A percentile compares a stretch with the other conserved stretches of the same genome.
These are phyloP conservation scores for Aspergillus brasiliensis DNA, from an alignment of 2,329 filamentous ascomycete species.

Conservation along the genomic window DNA sequence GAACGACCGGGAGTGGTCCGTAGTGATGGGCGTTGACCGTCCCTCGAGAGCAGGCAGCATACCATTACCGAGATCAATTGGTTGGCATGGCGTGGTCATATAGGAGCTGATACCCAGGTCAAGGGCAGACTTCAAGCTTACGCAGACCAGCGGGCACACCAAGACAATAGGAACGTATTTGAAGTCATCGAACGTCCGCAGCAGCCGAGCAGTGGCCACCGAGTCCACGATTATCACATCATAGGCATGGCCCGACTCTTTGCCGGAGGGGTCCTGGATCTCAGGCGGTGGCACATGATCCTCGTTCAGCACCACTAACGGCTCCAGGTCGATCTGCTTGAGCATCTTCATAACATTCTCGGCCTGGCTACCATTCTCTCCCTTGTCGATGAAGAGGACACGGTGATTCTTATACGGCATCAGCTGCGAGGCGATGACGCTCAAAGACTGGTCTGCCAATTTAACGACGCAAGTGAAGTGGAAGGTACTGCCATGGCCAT, in stretches of 20 bases:
- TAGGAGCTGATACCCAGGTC: slow-evolving; percentile 98
- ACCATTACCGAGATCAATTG: slow-evolving; percentile 92
- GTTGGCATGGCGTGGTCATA: slow-evolving; percentile 94
- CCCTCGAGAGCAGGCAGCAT: slow-evolving; percentile 96
- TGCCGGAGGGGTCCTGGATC: slow-evolving; percentile 52
- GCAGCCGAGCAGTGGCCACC: slow-evolving; percentile 80
- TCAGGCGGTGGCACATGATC: slow-evolving; percentile 63
- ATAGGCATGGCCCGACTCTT: slow-evolving; percentile 64
- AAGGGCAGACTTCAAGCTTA: slow-evolving; percentile 88
- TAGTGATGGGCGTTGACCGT: slow-evolving; percentile 83
- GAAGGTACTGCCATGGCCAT: slow-evolving; percentile 89
- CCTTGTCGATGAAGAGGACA: slow-evolving; percentile 92
- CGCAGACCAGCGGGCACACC: slow-evolving; percentile 82
- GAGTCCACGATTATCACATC: slow-evolving; percentile 97
- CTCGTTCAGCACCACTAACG: slow-evolving; percentile 80
- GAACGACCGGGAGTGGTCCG: slow-evolving; percentile 92
- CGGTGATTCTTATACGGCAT: slow-evolving; percentile 90
- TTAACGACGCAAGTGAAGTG: slow-evolving; percentile 94
- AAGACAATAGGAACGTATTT: slow-evolving; percentile 97
- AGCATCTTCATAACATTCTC: slow-evolving; percentile 78
- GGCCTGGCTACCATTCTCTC: slow-evolving; percentile 67
- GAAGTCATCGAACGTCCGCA: slow-evolving; percentile 89
- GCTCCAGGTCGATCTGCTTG: slow-evolving; percentile 73
- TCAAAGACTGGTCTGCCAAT: slow-evolving; percentile 76
- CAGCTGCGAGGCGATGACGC: slow-evolving; percentile 73